Percentiles rank a stretch among this genome's conserved stretches.
phyloP scores from a whole-genome alignment of 495 filamentous ascomycete species.

The Daldinia vernicosa region DNA sequence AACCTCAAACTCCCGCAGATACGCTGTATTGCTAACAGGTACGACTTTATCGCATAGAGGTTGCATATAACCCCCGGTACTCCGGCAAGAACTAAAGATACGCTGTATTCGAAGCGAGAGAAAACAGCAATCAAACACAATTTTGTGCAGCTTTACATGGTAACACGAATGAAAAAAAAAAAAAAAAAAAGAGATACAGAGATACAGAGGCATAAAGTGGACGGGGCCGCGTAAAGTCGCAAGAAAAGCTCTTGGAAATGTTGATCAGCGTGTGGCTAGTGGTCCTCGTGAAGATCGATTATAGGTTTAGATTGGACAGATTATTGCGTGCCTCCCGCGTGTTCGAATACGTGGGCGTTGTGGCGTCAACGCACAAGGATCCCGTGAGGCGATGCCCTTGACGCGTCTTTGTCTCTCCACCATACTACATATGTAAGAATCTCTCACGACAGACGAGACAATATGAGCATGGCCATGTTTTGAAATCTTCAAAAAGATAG shows the following conservation, averaged over 20 bases:
- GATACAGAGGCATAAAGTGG: slow-evolving; percentile 10
- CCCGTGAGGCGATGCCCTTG: slow-evolving; percentile 31
- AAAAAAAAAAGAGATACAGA: background rate
- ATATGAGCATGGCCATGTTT: background rate
- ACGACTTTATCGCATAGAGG: background rate
- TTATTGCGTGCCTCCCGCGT: slow-evolving; percentile 30
- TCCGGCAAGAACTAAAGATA: background rate
- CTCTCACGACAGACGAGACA: background rate
- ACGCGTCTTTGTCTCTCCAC: slow-evolving; percentile 26
- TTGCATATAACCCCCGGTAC: background rate
- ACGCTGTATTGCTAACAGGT: slow-evolving; percentile 17
- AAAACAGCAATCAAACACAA: slow-evolving; percentile 31
- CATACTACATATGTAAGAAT: background rate
- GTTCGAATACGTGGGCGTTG: slow-evolving; percentile 26
- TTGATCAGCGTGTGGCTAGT: slow-evolving; percentile 31
- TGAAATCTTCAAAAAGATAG: background rate
- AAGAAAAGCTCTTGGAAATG: slow-evolving; percentile 26
- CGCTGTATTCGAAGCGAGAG: background rate
- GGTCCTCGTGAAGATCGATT: slow-evolving; percentile 3
- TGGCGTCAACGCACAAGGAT: slow-evolving; percentile 26
- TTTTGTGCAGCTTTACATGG: background rate
- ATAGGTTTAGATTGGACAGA: slow-evolving; percentile 15
- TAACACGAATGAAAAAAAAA: background rate
- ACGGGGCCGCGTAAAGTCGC: slow-evolving; percentile 18
- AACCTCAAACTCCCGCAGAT: slow-evolving; percentile 20